These are phyloP conservation scores for Oryza glaberrima DNA, from an alignment of 176 grass and related monocot species.

Conservation along the genomic window DNA sequence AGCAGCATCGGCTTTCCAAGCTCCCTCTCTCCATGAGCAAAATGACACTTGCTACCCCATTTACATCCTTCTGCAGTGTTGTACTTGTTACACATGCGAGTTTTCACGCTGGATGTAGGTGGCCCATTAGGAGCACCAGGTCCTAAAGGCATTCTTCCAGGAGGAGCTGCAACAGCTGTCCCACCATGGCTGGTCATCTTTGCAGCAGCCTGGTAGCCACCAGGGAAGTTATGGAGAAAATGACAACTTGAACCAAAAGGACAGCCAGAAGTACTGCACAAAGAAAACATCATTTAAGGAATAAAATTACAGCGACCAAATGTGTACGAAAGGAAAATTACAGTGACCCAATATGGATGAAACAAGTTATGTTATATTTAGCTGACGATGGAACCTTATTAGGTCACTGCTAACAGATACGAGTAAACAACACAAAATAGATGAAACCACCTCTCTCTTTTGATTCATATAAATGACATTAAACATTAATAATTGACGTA, in stretches of 20 bases:
- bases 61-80: conserved; percentile 95
- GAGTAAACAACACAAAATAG: background rate
- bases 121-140: conserved; percentile 40
- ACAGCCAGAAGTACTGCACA: conserved; percentile 82
- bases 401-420: background rate
- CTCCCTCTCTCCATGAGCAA: conserved; percentile 95
- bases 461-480: background rate
- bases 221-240: conserved; percentile 90
- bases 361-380: conserved; percentile 4
- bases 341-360: background rate
- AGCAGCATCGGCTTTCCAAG: conserved; percentile 65
- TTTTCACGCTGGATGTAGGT: conserved; percentile 55
- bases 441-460: background rate
- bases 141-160: conserved; percentile 58
- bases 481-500: background rate
- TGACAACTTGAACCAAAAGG: conserved; percentile 86
- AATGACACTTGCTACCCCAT: conserved; percentile 90
- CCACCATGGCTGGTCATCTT: conserved; percentile 80
- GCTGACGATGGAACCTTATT: conserved; percentile 5
- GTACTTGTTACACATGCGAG: conserved; percentile 86
- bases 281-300: conserved; percentile 38
- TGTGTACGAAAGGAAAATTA: background rate
- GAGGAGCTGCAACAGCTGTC: conserved; percentile 48
- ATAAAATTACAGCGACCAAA: background rate
- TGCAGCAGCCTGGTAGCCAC: conserved; percentile 75